Evolutionary conservation across 192 early-diverging fungal genomes (phyloP).

Genomic region (Spinellus fusiger): DNA sequence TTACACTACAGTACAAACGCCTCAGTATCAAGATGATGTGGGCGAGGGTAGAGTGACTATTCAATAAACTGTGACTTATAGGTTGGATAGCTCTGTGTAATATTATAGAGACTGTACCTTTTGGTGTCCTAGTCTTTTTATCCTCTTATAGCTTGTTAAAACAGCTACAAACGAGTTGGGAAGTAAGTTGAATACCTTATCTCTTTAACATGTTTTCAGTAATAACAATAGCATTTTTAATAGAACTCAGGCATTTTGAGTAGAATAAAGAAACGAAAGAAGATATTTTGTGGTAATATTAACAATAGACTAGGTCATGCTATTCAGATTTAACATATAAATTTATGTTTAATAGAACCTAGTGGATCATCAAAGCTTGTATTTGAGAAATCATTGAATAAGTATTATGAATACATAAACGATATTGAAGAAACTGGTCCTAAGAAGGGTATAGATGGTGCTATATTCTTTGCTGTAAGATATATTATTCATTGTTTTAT

Average conservation of each 20-base stretch:
- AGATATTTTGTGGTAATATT: not conserved
- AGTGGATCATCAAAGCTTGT: not conserved
- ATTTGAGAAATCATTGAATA: slow-evolving; percentile 21
- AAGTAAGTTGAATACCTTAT: slow-evolving; percentile 3
- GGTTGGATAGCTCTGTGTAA: slow-evolving; percentile 8
- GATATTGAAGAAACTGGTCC: not conserved
- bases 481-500: not conserved
- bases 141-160: slow-evolving; percentile 27
- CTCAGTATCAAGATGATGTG: slow-evolving; percentile 49
- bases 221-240: too few species aligned
- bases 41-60: slow-evolving; percentile 28
- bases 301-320: not conserved
- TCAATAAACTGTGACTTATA: not conserved
- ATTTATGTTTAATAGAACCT: slow-evolving; percentile 7
- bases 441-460: slow-evolving; percentile 31
- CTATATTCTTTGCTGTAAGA: slow-evolving; percentile 55
- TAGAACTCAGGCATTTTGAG: too few species aligned
- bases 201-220: not conserved
- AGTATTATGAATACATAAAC: slow-evolving; percentile 12
- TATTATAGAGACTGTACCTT: slow-evolving; percentile 32
- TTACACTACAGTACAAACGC: slow-evolving; percentile 32
- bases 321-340: not conserved
- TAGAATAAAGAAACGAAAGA: not conserved
- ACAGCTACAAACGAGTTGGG: slow-evolving; percentile 25
- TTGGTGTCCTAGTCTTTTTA: slow-evolving; percentile 38